Conservation (phyloP, 352 stramenopile genomes). For the Phytopythium litorale region DNA sequence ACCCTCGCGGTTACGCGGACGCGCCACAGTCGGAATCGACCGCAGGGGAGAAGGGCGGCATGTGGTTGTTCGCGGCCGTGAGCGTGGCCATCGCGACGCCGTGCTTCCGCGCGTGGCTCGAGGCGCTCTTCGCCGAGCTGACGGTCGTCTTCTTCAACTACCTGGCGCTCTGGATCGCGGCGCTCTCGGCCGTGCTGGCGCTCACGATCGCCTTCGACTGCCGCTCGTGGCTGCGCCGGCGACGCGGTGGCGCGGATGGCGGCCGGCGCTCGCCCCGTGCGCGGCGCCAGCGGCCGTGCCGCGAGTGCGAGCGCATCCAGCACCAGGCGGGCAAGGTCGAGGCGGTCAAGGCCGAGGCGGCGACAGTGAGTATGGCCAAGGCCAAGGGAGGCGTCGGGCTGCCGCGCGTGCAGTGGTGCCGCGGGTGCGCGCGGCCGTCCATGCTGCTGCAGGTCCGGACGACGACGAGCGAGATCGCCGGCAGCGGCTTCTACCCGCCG, state of each 20-base stretch:
- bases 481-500: conserved; percentile 34
- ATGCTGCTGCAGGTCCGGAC: conserved; percentile 33
- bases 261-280: neutral
- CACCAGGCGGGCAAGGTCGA: neutral
- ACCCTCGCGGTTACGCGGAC: too few species aligned
- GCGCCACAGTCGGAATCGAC: too few species aligned
- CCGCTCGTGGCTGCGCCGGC: conserved; percentile 13
- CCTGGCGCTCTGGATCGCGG: conserved; percentile 24
- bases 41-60: conserved; percentile 10
- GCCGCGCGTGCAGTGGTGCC: conserved; percentile 24
- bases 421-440: conserved; percentile 12
- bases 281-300: neutral
- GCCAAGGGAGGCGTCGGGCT: conserved; percentile 10
- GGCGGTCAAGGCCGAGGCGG: neutral
- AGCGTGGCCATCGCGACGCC: conserved; percentile 51
- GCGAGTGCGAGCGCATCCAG: conserved; percentile 7
- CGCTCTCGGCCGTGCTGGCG: conserved; percentile 22
- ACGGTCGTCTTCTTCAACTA: conserved; percentile 63
- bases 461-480: conserved; percentile 35
- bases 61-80: conserved; percentile 59
- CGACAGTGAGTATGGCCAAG: neutral
- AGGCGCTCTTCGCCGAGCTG: conserved; percentile 60
- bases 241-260: neutral
- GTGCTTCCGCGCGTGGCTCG: conserved; percentile 46
- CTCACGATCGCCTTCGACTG: conserved; percentile 27